Percentiles rank a stretch among this genome's conserved stretches.
Conservation (phyloP, 2,329 filamentous ascomycete genomes). For the Fusarium mexicanum region DNA sequence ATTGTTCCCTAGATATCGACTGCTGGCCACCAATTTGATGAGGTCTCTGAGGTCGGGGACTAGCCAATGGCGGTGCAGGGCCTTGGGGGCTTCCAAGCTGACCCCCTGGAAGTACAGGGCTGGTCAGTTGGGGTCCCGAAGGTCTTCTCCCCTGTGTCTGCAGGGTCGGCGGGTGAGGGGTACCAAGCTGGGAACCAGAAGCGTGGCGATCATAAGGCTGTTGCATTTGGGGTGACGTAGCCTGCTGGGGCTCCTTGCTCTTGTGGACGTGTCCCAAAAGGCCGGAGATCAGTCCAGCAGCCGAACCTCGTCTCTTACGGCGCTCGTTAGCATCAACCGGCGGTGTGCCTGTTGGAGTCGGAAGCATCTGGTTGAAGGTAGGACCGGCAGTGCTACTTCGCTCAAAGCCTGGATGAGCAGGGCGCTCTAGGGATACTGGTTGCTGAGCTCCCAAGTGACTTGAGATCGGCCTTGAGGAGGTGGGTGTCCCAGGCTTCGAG, state of each 20-base stretch:
- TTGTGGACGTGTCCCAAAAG: constrained; percentile 43
- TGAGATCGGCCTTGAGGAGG: constrained; percentile 26
- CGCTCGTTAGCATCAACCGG: constrained; percentile 26
- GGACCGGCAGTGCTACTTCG: constrained; percentile 40
- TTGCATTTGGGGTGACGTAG: constrained; percentile 13
- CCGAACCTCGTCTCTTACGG: constrained; percentile 44
- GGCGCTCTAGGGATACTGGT: constrained; percentile 17
- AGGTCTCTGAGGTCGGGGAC: constrained; percentile 34
- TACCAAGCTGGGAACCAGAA: constrained; percentile 10
- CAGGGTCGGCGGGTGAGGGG: background rate
- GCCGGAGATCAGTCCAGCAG: constrained; percentile 44
- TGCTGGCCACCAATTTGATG: constrained; percentile 18
- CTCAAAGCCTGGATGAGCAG: constrained; percentile 27
- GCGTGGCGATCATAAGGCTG: constrained; percentile 15
- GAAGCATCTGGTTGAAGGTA: constrained; percentile 26
- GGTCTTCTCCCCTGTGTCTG: constrained; percentile 12
- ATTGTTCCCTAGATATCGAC: constrained; percentile 28
- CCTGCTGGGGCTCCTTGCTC: constrained; percentile 25
- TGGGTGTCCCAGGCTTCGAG: constrained; percentile 33
- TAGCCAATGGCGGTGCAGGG: constrained; percentile 17
- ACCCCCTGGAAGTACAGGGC: constrained; percentile 19
- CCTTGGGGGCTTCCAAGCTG: background rate
- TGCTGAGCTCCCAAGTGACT: constrained; percentile 27
- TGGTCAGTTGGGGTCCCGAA: constrained; percentile 12
- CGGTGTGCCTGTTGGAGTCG: background rate